Percentiles rank a stretch among this genome's conserved stretches.
Evolutionary conservation across 2,329 filamentous ascomycete genomes (phyloP).

Genomic region (Beauveria sp.): DNA sequence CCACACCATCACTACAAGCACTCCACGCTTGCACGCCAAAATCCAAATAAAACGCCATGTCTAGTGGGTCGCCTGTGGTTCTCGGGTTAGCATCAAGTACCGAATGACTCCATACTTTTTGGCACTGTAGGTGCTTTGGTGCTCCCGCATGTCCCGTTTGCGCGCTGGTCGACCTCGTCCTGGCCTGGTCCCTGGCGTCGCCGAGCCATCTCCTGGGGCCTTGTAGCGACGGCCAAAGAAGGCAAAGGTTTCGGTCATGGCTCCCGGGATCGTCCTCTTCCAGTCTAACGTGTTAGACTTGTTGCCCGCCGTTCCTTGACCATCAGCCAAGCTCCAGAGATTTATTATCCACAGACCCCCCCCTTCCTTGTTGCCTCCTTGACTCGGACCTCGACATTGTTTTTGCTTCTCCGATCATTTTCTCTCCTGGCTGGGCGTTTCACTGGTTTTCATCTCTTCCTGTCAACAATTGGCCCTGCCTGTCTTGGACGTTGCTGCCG

Average conservation of each 20-base stretch:
- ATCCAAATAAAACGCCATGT: constrained; percentile 10
- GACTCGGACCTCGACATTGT: neutral
- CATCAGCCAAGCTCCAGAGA: neutral
- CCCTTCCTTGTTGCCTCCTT: constrained; percentile 1
- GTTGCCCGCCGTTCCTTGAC: neutral
- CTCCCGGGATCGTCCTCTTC: neutral
- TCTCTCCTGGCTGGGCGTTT: neutral
- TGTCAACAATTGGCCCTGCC: neutral
- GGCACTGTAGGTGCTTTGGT: neutral
- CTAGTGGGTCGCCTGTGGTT: constrained; percentile 6
- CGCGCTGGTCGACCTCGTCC: neutral
- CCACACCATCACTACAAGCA: constrained; percentile 6
- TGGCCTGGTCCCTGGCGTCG: neutral
- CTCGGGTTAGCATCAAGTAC: constrained; percentile 5
- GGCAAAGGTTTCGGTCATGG: neutral
- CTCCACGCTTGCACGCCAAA: neutral
- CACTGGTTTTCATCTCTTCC: neutral
- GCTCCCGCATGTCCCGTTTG: neutral
- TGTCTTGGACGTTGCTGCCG: neutral
- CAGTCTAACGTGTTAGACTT: neutral
- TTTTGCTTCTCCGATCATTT: neutral
- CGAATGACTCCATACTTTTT: constrained; percentile 5
- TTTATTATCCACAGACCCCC: constrained; percentile 8
- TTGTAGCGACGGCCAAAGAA: neutral
- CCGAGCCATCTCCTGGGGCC: constrained; percentile 2